Percentiles rank a stretch among this genome's conserved stretches.
phyloP scores from a whole-genome alignment of 805 yeast species.

The Ogataea ramenticola region DNA sequence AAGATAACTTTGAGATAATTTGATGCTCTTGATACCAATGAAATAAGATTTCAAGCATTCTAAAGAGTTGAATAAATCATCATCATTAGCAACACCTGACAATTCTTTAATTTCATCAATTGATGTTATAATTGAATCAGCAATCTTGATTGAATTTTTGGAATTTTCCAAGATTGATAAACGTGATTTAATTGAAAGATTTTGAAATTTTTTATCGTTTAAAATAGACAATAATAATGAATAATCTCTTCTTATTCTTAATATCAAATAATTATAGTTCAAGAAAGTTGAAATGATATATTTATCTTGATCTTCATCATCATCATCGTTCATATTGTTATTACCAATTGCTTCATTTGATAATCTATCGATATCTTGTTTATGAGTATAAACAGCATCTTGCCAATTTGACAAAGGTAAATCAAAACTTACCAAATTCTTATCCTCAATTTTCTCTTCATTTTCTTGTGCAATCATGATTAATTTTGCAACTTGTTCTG shows the following conservation, averaged over 20 bases:
- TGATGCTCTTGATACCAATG: constrained; percentile 32
- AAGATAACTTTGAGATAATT: constrained; percentile 40
- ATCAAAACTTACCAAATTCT: constrained; percentile 46
- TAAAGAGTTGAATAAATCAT: constrained; percentile 51
- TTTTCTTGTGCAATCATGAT: constrained; percentile 35
- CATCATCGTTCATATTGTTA: constrained; percentile 34
- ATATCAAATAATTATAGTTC: constrained; percentile 56
- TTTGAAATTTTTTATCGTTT: constrained; percentile 16
- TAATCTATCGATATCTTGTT: constrained; percentile 42
- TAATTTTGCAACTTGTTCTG: constrained; percentile 64
- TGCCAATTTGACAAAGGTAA: constrained; percentile 57
- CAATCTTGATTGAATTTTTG: constrained; percentile 41
- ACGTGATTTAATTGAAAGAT: constrained; percentile 12
- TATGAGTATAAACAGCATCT: constrained; percentile 56
- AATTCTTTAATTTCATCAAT: constrained; percentile 60
- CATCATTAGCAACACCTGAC: constrained; percentile 91
- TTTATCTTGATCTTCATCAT: constrained; percentile 56
- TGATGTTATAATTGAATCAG: constrained; percentile 44
- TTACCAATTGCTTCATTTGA: constrained; percentile 24
- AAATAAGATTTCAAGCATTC: constrained; percentile 42
- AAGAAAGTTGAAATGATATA: constrained; percentile 73
- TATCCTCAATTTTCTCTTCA: constrained; percentile 23
- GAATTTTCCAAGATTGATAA: constrained; percentile 21
- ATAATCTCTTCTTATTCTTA: constrained; percentile 68
- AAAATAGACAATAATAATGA: constrained; percentile 30